Evolutionary conservation across 345 rosid genomes (phyloP).

Genomic region (Cardamine resedifolia): DNA sequence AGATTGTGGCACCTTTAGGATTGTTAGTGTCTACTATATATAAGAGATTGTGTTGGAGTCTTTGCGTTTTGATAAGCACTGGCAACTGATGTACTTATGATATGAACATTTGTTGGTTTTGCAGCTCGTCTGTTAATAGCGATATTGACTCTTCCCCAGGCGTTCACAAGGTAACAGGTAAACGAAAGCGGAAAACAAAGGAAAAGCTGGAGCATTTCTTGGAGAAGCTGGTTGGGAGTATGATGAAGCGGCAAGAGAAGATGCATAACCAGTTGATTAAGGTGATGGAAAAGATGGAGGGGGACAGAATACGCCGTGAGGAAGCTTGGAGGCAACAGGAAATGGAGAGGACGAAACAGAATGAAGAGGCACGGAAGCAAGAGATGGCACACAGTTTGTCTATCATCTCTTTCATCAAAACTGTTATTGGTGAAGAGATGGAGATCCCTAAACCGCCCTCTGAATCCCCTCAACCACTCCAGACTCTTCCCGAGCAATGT

Average conservation of each 20-base stretch:
- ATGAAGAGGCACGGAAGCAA: constrained; percentile 53
- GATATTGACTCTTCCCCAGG: constrained; percentile 37
- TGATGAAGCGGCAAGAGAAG: constrained; percentile 80
- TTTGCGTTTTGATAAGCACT: background rate
- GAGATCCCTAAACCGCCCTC: constrained; percentile 34
- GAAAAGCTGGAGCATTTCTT: constrained; percentile 49
- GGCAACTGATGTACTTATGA: background rate
- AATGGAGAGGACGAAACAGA: constrained; percentile 58
- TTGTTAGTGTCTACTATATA: background rate
- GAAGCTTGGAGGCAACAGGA: constrained; percentile 80
- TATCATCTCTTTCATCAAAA: constrained; percentile 64
- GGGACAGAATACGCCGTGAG: constrained; percentile 60
- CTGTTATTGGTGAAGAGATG: constrained; percentile 44
- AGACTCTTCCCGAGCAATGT: constrained; percentile 29
- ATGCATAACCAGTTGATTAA: constrained; percentile 70
- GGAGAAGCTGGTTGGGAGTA: constrained; percentile 50
- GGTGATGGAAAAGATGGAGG: constrained; percentile 64
- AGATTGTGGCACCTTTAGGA: background rate
- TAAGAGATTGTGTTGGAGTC: background rate
- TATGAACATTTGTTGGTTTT: constrained; percentile 17
- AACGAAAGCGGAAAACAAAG: constrained; percentile 55
- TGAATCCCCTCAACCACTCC: constrained; percentile 13
- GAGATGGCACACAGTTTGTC: constrained; percentile 56
- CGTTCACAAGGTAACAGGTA: constrained; percentile 36
- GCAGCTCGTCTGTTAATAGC: constrained; percentile 56